These are phyloP conservation scores for Epichloe coenophiala DNA, from an alignment of 2,329 filamentous ascomycete species.

Conservation along the genomic window DNA sequence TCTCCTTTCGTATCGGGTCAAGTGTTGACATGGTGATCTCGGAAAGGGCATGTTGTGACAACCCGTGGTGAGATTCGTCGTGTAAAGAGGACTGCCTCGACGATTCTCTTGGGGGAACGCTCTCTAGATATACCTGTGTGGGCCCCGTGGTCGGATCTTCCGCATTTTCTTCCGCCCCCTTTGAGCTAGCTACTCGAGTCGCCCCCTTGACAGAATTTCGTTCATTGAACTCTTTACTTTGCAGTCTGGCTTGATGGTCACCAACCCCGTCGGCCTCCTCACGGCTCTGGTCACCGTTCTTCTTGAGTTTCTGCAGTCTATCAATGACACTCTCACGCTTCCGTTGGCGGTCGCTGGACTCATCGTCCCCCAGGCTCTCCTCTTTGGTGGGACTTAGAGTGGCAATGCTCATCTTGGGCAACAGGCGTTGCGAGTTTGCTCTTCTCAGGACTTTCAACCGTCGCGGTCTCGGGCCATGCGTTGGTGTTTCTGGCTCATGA, in stretches of 20 bases:
- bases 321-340: not conserved
- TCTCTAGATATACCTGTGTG: slow-evolving; percentile 5
- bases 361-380: slow-evolving; percentile 13
- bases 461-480: slow-evolving; percentile 11
- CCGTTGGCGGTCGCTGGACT: not conserved
- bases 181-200: not conserved
- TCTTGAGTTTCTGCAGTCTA: slow-evolving; percentile 1
- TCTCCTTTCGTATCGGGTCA: not conserved
- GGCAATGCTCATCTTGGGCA: slow-evolving; percentile 11
- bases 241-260: not conserved
- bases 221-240: not conserved
- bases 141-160: not conserved
- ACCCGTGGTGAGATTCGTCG: not conserved
- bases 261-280: not conserved
- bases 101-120: slow-evolving; percentile 10
- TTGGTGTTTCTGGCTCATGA: slow-evolving; percentile 24
- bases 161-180: not conserved
- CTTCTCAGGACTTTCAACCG: slow-evolving; percentile 11
- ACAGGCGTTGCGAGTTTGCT: slow-evolving; percentile 11
- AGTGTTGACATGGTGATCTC: not conserved
- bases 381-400: slow-evolving; percentile 20
- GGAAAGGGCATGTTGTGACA: not conserved
- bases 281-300: not conserved
- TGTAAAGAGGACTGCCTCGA: slow-evolving; percentile 5
- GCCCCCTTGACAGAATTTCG: not conserved